phyloP scores from a whole-genome alignment of 2,329 filamentous ascomycete genomes.

The Exophiala sp. region DNA sequence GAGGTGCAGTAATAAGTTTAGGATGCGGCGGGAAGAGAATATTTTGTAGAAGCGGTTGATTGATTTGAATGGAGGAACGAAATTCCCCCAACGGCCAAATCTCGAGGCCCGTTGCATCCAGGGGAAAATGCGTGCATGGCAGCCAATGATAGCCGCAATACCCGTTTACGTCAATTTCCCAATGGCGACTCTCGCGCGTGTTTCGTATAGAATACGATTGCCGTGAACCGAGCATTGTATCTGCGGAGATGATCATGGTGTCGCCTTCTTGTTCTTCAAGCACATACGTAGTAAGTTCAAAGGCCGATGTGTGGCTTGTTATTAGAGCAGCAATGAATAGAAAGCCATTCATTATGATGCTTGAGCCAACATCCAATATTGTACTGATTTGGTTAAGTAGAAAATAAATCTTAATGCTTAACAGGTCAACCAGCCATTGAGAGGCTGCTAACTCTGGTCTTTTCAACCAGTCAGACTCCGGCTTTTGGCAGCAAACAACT shows the following conservation, averaged over 20 bases:
- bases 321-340: not conserved
- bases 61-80: not conserved
- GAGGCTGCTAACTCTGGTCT: slow-evolving; percentile 1
- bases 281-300: too few relatives aligned
- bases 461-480: slow-evolving; percentile 16
- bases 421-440: too few relatives aligned
- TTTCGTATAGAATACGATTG: slow-evolving; percentile 23
- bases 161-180: slow-evolving; percentile 19
- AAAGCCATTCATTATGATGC: not conserved
- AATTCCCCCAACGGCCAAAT: not conserved
- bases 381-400: too few relatives aligned
- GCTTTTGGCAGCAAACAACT: slow-evolving; percentile 1
- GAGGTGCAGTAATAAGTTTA: not conserved
- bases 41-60: not conserved
- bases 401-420: too few relatives aligned
- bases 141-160: too few relatives aligned
- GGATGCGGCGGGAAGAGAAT: slow-evolving; percentile 1
- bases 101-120: not conserved
- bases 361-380: too few relatives aligned
- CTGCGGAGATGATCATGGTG: too few relatives aligned
- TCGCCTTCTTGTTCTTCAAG: too few relatives aligned
- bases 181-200: slow-evolving; percentile 24
- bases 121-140: not conserved
- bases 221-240: slow-evolving; percentile 1
- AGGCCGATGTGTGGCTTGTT: not conserved